phyloP scores from a whole-genome alignment of 176 grass and related monocot genomes.

The Hordeum marinum region DNA sequence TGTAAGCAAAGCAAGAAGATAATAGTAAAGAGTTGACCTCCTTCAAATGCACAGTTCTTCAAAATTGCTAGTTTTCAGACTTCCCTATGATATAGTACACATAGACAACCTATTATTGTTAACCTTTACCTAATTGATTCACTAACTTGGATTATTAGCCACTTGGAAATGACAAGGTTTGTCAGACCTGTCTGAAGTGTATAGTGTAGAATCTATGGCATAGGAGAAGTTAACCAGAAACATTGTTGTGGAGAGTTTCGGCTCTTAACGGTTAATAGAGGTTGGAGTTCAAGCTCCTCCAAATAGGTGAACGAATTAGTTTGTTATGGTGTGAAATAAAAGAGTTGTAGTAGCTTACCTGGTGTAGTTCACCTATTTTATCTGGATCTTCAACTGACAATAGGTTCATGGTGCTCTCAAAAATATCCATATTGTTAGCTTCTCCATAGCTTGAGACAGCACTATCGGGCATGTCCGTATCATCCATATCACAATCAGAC shows the following conservation, averaged over 20 bases:
- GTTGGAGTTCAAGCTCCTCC: conserved; percentile 17
- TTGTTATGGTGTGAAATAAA: conserved; percentile 8
- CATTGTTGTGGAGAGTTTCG: not conserved
- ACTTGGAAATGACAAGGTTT: not conserved
- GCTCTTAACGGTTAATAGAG: not conserved
- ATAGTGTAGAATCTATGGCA: not conserved
- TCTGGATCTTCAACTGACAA: conserved; percentile 64
- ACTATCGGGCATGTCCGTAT: conserved; percentile 66
- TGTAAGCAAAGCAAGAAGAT: conserved; percentile 27
- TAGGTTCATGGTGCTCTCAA: conserved; percentile 61
- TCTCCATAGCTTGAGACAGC: conserved; percentile 86
- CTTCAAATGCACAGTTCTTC: not conserved
- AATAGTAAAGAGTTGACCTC: not conserved
- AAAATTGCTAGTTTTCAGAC: not conserved
- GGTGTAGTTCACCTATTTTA: conserved; percentile 58
- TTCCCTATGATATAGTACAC: not conserved
- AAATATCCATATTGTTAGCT: conserved; percentile 78
- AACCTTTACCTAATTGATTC: not conserved
- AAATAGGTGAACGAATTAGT: conserved; percentile 3
- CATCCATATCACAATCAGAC: conserved; percentile 70
- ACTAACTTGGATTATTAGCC: not conserved
- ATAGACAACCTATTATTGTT: conserved; percentile 1
- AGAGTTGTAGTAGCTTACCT: conserved; percentile 40
- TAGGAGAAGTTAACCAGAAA: not conserved
- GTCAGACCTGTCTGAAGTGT: not conserved